Percentiles rank a stretch among this genome's conserved stretches.
Conservation (phyloP, 1,284 basidiomycete species). For the Tylopilus sp. region DNA sequence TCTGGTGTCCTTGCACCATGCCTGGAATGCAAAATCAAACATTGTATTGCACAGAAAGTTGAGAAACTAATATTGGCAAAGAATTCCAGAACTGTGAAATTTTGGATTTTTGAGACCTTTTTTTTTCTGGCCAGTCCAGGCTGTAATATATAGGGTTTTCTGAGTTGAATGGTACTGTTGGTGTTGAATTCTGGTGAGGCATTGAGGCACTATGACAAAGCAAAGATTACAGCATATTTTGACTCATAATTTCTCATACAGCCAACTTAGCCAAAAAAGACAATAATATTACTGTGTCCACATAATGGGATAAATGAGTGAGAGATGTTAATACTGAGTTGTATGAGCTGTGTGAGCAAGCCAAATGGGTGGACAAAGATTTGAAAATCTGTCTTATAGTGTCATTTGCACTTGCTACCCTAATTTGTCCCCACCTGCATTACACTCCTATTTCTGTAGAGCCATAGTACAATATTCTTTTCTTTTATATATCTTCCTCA, state of each 20-base stretch:
- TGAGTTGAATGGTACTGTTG: conserved; percentile 2
- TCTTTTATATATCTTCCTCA: too few relatives aligned
- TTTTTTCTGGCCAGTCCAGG: not conserved
- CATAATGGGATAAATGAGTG: too few relatives aligned
- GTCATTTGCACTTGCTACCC: too few relatives aligned
- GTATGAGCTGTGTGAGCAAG: too few relatives aligned
- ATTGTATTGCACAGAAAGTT: not conserved
- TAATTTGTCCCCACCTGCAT: too few relatives aligned
- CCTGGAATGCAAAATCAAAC: not conserved
- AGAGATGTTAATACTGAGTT: too few relatives aligned
- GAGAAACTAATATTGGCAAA: not conserved
- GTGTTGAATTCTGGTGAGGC: not conserved
- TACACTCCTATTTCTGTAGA: too few relatives aligned
- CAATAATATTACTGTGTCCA: too few relatives aligned
- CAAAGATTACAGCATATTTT: not conserved
- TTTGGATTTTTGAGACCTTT: not conserved
- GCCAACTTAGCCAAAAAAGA: not conserved
- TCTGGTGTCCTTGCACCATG: conserved; percentile 6
- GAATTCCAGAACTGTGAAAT: not conserved
- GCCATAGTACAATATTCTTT: too few relatives aligned
- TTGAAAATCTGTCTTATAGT: too few relatives aligned
- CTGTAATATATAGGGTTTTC: not conserved
- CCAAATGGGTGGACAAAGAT: too few relatives aligned
- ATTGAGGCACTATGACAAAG: not conserved
- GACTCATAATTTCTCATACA: not conserved